Conservation (phyloP, 1,284 basidiomycete genomes). For the Neotropicomus parvogracilis region DNA sequence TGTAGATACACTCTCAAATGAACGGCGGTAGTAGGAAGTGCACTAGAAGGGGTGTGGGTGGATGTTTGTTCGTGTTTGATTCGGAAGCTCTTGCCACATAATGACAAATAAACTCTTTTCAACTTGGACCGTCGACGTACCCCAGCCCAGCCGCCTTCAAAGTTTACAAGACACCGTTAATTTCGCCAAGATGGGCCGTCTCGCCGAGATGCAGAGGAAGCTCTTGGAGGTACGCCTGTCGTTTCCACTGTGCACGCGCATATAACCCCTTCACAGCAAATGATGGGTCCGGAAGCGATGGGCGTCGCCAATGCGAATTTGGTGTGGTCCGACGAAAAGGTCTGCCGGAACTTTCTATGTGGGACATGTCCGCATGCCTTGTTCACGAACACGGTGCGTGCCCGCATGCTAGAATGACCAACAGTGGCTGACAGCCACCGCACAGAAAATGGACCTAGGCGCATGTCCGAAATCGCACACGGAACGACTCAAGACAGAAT, state of each 20-base stretch:
- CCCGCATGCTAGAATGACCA: slow-evolving; percentile 3
- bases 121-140: slow-evolving; percentile 7
- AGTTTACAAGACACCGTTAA: slow-evolving; percentile 8
- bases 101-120: slow-evolving; percentile 28
- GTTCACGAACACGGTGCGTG: slow-evolving; percentile 94
- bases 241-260: not conserved
- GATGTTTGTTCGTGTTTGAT: slow-evolving; percentile 31
- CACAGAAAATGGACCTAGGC: slow-evolving; percentile 98
- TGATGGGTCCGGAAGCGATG: slow-evolving; percentile 99
- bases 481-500: slow-evolving; percentile 91
- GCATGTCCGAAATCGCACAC: slow-evolving; percentile 97
- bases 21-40: not conserved
- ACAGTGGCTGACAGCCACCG: slow-evolving; percentile 8
- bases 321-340: slow-evolving; percentile 95
- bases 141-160: not conserved
- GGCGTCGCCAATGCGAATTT: slow-evolving; percentile 90
- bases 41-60: slow-evolving; percentile 11
- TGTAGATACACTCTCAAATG: no score
- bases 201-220: slow-evolving; percentile 91
- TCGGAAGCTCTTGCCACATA: slow-evolving; percentile 28
- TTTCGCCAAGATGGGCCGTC: slow-evolving; percentile 64
- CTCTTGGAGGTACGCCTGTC: slow-evolving; percentile 71
- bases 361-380: slow-evolving; percentile 97
- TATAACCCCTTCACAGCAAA: slow-evolving; percentile 62
- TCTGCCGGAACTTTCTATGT: slow-evolving; percentile 98